Conservation (phyloP, 2,329 filamentous ascomycete genomes). For the Hypoxylon sp. region DNA sequence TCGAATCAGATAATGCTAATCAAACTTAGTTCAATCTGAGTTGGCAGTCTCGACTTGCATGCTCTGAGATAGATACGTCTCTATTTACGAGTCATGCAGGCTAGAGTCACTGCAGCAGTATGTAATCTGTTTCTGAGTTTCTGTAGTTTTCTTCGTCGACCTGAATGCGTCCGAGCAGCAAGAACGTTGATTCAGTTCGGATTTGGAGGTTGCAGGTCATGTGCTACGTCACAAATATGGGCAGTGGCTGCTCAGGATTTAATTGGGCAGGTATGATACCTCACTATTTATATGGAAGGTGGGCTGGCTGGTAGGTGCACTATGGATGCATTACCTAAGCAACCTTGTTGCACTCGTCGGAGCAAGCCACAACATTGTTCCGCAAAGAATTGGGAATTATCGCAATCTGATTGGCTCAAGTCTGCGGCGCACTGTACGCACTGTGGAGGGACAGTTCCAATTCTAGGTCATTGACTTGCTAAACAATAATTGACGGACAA, state of each 20-base stretch:
- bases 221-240: constrained; percentile 37
- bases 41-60: neutral
- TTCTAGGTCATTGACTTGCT: constrained; percentile 26
- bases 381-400: constrained; percentile 39
- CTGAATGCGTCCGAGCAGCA: constrained; percentile 28
- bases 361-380: constrained; percentile 31
- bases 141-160: constrained; percentile 24
- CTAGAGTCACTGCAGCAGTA: constrained; percentile 14
- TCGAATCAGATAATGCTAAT: neutral
- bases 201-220: constrained; percentile 32
- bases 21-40: neutral
- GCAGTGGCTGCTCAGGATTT: constrained; percentile 1
- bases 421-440: constrained; percentile 15
- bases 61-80: neutral
- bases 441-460: constrained; percentile 19
- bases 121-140: constrained; percentile 17
- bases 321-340: constrained; percentile 17
- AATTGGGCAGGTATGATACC: constrained; percentile 3
- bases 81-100: neutral
- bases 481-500: constrained; percentile 36
- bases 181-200: constrained; percentile 25
- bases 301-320: too few relatives aligned
- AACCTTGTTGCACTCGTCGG: constrained; percentile 14
- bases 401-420: constrained; percentile 29
- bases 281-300: neutral